These are phyloP conservation scores for Hylodesmum podocarpum DNA, from an alignment of 306 rosid species.

Conservation along the genomic window DNA sequence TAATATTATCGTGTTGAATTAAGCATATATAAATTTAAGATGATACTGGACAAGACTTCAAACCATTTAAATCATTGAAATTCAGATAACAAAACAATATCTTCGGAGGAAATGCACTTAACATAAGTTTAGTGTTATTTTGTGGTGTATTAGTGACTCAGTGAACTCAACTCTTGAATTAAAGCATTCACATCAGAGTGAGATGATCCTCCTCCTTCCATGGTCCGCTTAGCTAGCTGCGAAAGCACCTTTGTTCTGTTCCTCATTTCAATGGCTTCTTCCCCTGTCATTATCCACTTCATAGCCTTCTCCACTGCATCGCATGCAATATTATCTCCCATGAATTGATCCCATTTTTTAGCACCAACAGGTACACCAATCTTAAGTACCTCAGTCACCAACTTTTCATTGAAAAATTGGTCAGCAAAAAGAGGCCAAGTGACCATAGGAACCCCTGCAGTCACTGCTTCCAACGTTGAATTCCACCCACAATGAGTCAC, in stretches of 20 bases:
- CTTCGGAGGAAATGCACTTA: neutral
- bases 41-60: neutral
- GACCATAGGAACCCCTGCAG: conserved; percentile 39
- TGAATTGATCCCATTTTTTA: neutral
- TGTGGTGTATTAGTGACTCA: neutral
- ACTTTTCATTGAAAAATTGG: conserved; percentile 49
- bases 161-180: conserved; percentile 29
- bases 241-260: neutral
- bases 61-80: neutral
- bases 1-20: too few species aligned
- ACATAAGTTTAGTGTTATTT: too few species aligned
- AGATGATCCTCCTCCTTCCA: neutral
- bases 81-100: neutral
- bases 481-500: conserved; percentile 55
- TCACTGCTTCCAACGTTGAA: conserved; percentile 44
- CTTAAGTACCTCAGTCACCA: conserved; percentile 7
- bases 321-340: neutral
- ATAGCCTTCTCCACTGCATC: neutral
- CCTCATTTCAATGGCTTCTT: neutral
- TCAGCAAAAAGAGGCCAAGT: conserved; percentile 46
- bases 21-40: neutral
- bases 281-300: neutral
- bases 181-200: conserved; percentile 5
- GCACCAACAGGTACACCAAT: conserved; percentile 35
- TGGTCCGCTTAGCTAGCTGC: neutral